Evolutionary conservation across 257 asterid genomes (phyloP).

Genomic region (Ajuga chamaepitys): DNA sequence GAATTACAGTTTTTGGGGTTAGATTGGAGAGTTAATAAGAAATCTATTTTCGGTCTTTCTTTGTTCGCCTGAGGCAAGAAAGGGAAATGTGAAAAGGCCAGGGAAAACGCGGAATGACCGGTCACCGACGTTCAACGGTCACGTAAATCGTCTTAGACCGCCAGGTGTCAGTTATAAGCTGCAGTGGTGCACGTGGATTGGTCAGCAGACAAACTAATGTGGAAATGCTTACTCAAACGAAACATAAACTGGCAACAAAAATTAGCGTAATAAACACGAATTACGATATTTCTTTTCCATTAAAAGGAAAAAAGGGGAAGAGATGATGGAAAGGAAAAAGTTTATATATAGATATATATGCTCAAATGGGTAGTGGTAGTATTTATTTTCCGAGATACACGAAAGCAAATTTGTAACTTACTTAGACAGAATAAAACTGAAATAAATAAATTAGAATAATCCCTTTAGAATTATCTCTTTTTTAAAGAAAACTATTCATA

Average conservation of each 20-base stretch:
- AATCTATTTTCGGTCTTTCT: not conserved
- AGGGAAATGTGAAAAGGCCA: not conserved
- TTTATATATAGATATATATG: too few species aligned
- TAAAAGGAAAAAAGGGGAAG: too few species aligned
- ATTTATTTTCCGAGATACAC: too few species aligned
- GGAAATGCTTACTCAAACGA: not conserved
- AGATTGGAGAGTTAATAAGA: not conserved
- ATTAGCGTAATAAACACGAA: not conserved
- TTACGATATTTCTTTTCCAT: not conserved
- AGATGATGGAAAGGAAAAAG: too few species aligned
- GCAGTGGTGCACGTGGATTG: not conserved
- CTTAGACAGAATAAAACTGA: too few species aligned
- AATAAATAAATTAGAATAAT: too few species aligned
- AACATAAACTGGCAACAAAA: not conserved
- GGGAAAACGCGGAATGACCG: slow-evolving; percentile 7
- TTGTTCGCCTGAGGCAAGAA: not conserved
- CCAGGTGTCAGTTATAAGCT: not conserved
- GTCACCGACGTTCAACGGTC: slow-evolving; percentile 12
- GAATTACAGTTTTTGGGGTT: not conserved
- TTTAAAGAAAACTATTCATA: too few species aligned
- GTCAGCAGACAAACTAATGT: not conserved
- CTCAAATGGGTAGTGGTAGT: too few species aligned
- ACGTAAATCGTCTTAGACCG: not conserved
- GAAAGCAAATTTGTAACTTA: too few species aligned
- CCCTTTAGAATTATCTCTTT: too few species aligned